A percentile compares a stretch with the other conserved stretches of the same genome.
These are phyloP conservation scores for Adansonia grandidieri DNA, from an alignment of 441 rosid genomes.

Conservation along the genomic window DNA sequence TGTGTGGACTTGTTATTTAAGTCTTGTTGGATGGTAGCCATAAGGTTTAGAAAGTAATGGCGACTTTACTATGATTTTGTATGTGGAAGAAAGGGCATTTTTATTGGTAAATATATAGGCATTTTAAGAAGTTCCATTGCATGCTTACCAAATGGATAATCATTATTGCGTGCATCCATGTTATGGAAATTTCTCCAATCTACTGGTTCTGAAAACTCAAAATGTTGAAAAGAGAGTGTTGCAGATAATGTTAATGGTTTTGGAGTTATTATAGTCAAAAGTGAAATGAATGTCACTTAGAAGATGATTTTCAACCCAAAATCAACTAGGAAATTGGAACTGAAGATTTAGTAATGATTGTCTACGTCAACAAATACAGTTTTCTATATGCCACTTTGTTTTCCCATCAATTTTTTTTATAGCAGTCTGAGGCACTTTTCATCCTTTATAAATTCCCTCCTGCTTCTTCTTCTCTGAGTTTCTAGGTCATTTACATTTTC, in stretches of 20 bases:
- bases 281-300: not conserved
- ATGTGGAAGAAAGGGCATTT: not conserved
- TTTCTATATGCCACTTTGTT: not conserved
- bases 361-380: not conserved
- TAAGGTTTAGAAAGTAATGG: not conserved
- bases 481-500: not conserved
- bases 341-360: not conserved
- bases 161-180: not conserved
- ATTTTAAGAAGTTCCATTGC: slow-evolving; percentile 7
- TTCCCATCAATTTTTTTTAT: not conserved
- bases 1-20: not conserved
- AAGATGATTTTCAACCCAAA: not conserved
- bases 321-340: not conserved
- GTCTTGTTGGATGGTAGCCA: not conserved
- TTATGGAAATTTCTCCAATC: slow-evolving; percentile 4
- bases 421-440: not conserved
- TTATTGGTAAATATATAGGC: not conserved
- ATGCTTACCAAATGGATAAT: not conserved
- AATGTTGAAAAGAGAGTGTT: not conserved
- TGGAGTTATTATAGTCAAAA: slow-evolving; percentile 10
- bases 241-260: not conserved
- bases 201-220: not conserved
- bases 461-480: not conserved
- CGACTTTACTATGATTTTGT: not conserved
- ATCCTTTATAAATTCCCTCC: not conserved